Evolutionary conservation across 495 filamentous ascomycete species (phyloP).

Genomic region (Hypomontagnella submonticulosa): DNA sequence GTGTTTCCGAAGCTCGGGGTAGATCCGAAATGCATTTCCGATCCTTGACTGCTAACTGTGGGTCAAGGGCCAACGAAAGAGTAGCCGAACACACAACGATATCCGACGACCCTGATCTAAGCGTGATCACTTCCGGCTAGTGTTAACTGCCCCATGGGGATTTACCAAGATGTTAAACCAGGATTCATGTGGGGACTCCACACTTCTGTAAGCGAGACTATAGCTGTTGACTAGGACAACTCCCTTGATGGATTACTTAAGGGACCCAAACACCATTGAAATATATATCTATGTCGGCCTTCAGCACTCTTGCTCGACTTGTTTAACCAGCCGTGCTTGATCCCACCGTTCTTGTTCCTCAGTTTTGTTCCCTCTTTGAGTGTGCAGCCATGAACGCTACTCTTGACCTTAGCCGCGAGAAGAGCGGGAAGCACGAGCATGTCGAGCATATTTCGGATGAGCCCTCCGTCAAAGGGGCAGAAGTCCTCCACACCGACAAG

Average conservation of each 20-base stretch:
- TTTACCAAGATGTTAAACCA: conserved; percentile 4
- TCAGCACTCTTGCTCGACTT: neutral
- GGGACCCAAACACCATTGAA: neutral
- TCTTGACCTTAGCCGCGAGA: neutral
- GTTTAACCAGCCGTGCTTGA: neutral
- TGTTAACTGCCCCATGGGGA: conserved; percentile 10
- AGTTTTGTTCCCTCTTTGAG: no score
- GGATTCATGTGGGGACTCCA: conserved; percentile 15
- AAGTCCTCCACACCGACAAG: conserved; percentile 44
- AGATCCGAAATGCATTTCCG: conserved; percentile 3
- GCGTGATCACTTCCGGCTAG: neutral
- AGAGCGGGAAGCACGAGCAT: conserved; percentile 11
- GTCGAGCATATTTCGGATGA: conserved; percentile 12
- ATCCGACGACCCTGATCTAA: conserved; percentile 7
- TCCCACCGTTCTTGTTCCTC: neutral
- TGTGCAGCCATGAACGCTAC: neutral
- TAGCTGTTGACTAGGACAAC: neutral
- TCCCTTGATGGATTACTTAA: neutral
- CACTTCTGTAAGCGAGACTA: neutral
- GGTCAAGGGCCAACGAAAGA: neutral
- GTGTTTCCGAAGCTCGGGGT: neutral
- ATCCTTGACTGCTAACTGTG: neutral
- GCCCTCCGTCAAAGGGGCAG: neutral
- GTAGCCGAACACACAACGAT: neutral
- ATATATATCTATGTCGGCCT: neutral